Evolutionary conservation across 2,329 filamentous ascomycete species (phyloP), one percentile per base, ranked within the genome.

Genomic region (Neonectria ditissima): DNA sequence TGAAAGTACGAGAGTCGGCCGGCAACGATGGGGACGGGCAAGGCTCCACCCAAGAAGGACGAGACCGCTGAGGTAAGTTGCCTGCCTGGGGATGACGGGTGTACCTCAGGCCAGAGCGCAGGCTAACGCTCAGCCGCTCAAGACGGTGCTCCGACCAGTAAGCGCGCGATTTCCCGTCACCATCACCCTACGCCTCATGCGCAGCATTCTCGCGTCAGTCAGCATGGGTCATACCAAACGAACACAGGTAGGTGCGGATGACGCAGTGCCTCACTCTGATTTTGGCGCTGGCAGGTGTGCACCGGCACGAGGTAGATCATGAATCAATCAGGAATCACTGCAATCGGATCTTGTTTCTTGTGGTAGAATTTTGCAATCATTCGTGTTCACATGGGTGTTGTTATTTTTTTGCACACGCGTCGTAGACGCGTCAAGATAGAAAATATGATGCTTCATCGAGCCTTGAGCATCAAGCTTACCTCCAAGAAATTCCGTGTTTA

Each of bases 51-150:
- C 32, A 7, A 34, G 59, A 28, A 26, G 28, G 43, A 62, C 28
- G 53, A 34, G 26, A 30, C 41, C 41, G 60, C 60, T 58, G 60
- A 63, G 60, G 55, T 63, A 63, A 63, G 55, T 37, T 34, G 48
- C 41, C 32, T 52, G 45, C n/a, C 28, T 50, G 47, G n/a, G 34
- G 34, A n/a, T n/a, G 13, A 14, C 16, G n/a, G 24, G 16, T 48
- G 16, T 14, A 30, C 47, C n/a, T 50, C 28, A 50, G 47, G 47
- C 47, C 26, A 32, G 28, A 7, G 13, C 30, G 11, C 26, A 18
- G 16, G 13, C 45, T 26, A 20, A 32, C 44, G n/a, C 47, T 14
- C 10, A 50, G 34, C 14, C 14, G 34, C 34, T 37, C 5, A 2
- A 16, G 10, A 11, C 20, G n/a, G 8, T 28, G 28, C 47, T 34